Base-by-base conservation (phyloP, 129 eudicot species). In the Flaveria trinervia region DNA sequence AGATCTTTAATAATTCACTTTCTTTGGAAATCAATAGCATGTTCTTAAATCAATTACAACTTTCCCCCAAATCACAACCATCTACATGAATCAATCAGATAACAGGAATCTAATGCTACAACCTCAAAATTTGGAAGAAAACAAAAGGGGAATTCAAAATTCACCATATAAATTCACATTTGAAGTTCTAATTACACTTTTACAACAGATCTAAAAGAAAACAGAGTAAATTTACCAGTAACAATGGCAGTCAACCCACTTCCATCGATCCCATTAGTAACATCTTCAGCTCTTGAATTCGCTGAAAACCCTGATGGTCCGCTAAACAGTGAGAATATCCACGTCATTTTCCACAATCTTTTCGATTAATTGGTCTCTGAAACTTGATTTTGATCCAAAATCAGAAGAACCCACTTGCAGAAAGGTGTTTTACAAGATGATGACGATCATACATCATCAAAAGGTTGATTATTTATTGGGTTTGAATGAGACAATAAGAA, bases 171-270 rank as follows among this genome's bases (percentile, higher is more conserved):
- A 52, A n/a, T 6, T 52, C 22, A 2, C 5, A 49, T 3, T 49
- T 12, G 1, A 49, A 49, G 1, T 3, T 12, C 54, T 15, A n/a
- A 52, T 4, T 5, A 16, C 2, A 68, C 69, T 20, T 17, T 22
- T 54, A 25, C 25, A 30, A 70, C 77, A 3, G 65, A 68, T 41
- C 75, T 43, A 39, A 77, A 14, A 36, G 2, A 46, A 36, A 33
- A 65, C 28, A 50, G 26, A 64, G 33, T 1, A 65, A 51, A 1
- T n/a, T 26, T 66, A 90, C 96, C 96, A 52, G 96, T 90, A 75
- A 90, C 86, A 72, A 88, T 77, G 54, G 96, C 96, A 15, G 96
- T 88, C 33, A 80, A 79, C 1, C 80, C 84, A 74, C 46, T 48
- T 33, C 71, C 84, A 68, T 80, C 84, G 62, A 80, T 74, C 33